phyloP scores from a whole-genome alignment of 306 rosid genomes.

The Alnus glutinosa region DNA sequence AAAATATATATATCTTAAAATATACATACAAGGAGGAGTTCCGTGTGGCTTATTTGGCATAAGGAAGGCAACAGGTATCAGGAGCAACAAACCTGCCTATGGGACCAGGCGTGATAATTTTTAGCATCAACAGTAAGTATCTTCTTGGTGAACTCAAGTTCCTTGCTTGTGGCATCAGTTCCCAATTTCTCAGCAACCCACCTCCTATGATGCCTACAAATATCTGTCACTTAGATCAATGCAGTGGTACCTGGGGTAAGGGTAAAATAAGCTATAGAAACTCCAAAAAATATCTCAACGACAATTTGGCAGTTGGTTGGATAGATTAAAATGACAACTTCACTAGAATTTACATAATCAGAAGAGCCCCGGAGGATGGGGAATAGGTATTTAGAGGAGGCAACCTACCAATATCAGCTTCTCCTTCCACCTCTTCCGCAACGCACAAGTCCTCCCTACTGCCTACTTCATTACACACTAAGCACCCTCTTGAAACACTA shows the following conservation, averaged over 20 bases:
- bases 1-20: background rate
- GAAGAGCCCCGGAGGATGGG: no score
- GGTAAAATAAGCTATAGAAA: conserved; percentile 5
- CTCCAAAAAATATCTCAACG: conserved; percentile 7
- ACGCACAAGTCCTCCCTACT: no score
- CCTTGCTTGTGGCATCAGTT: conserved; percentile 49
- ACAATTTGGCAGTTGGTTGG: background rate
- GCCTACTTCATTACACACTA: no score
- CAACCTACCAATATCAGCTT: no score
- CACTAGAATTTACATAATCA: background rate
- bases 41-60: background rate
- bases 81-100: conserved; percentile 71
- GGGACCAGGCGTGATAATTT: conserved; percentile 95
- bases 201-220: conserved; percentile 93
- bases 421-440: no score
- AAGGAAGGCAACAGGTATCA: background rate
- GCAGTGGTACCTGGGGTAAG: conserved; percentile 16
- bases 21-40: background rate
- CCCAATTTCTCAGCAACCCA: conserved; percentile 94
- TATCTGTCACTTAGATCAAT: conserved; percentile 53
- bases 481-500: no score
- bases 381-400: no score
- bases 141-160: conserved; percentile 76
- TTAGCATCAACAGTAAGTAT: conserved; percentile 75
- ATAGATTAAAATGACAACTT: background rate